Percentiles rank a stretch among this genome's conserved stretches.
Evolutionary conservation across 495 filamentous ascomycete species (phyloP).

Genomic region (Collariella sp.): DNA sequence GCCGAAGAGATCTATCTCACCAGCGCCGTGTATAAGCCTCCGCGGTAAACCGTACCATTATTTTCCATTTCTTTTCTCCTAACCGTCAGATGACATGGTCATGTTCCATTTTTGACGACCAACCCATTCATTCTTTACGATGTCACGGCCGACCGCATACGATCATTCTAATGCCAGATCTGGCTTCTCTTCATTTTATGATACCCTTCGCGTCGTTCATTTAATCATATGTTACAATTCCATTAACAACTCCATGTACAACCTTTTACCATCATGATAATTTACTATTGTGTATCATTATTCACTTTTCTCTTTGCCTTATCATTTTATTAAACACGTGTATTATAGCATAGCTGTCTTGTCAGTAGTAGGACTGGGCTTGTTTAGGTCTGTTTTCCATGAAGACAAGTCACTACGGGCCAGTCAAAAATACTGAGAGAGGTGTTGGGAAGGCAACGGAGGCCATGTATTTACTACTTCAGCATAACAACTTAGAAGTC

Average conservation of each 20-base stretch:
- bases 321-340: neutral
- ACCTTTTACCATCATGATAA: neutral
- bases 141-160: constrained; percentile 8
- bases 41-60: neutral
- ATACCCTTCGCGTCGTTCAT: constrained; percentile 6
- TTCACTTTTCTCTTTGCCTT: neutral
- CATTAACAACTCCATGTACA: neutral
- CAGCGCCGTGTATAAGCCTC: constrained; percentile 35
- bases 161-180: neutral
- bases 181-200: neutral
- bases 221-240: neutral
- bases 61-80: neutral
- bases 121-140: neutral
- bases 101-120: neutral
- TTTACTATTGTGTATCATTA: neutral
- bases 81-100: neutral
- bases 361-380: too few species aligned
- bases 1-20: constrained; percentile 35
- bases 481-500: too few species aligned
- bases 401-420: too few species aligned
- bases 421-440: too few species aligned
- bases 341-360: neutral
- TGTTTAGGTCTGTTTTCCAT: too few species aligned
- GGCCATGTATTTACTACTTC: too few species aligned
- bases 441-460: too few species aligned